Evolutionary conservation across 768 basidiomycete genomes (phyloP).

Genomic region (Mycena pura): DNA sequence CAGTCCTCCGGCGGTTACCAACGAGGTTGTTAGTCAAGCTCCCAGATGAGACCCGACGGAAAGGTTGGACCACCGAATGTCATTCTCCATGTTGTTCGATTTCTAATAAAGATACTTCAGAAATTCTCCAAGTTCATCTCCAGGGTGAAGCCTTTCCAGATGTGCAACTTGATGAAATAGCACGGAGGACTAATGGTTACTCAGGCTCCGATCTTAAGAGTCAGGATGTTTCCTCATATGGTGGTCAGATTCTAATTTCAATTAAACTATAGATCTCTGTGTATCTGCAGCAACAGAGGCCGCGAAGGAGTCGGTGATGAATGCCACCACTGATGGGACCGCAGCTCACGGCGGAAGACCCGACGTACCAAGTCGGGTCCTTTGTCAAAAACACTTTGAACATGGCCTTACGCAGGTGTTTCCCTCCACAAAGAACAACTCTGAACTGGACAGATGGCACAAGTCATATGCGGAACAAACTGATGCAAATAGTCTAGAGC

Average conservation of each 20-base stretch:
- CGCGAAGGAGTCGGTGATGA: constrained; percentile 4
- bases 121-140: constrained; percentile 15
- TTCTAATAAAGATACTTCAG: background rate
- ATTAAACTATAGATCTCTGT: constrained; percentile 6
- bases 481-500: too few relatives aligned
- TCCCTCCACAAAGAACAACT: constrained; percentile 2
- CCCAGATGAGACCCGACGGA: constrained; percentile 3
- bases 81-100: constrained; percentile 9
- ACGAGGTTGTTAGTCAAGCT: constrained; percentile 10
- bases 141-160: background rate
- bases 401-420: background rate
- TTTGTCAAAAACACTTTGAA: constrained; percentile 5
- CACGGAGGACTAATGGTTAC: constrained; percentile 4
- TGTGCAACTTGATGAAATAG: constrained; percentile 8
- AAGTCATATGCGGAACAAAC: background rate
- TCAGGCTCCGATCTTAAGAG: constrained; percentile 26
- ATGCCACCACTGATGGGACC: background rate
- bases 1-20: constrained; percentile 19
- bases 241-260: background rate
- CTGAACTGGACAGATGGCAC: constrained; percentile 6
- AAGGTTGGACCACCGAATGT: constrained; percentile 11
- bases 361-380: background rate
- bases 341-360: background rate
- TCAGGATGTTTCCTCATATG: constrained; percentile 4
- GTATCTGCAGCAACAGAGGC: constrained; percentile 2